Evolutionary conservation across 2,329 filamentous ascomycete species (phyloP), one percentile per base, ranked within the genome.

Genomic region (Chaetomiaceae sp.): DNA sequence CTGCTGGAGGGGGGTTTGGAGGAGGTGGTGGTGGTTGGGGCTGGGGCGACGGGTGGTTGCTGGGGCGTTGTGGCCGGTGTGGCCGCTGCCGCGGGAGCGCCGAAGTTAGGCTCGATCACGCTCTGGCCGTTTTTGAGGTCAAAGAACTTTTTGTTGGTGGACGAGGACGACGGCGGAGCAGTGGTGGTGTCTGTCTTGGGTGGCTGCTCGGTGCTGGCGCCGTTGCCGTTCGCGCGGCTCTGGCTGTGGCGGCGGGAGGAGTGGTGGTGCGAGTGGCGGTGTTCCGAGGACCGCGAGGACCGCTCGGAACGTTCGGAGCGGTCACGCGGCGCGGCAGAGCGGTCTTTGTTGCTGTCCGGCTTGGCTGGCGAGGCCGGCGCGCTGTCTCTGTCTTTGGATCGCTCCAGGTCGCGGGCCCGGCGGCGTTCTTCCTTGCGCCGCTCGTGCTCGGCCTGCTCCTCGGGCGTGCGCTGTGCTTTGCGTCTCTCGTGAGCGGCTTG

Each of bases 371-470:
- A 57, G 38, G 39, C 48, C 5, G 56, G 51, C 5, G 50, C 57
- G 51, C 38, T 35, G n/a, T 58, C 54, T 38, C 44, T 60, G 47
- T 51, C 57, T 46, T 54, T 60, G 25, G 25, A 27, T 5, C 25
- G 25, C 50, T 60, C 60, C 5, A 52, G 51, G 45, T 67, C 66
- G 30, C 56, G 59, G 14, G 64, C 64, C 38, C 66, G 71, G 23
- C 73, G 72, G 54, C 78, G 71, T 57, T 78, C 75, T 45, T 70
- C 71, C 62, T 73, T 78, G 52, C 72, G 71, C 55, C 62, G 72
- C 2, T 80, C 76, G 48, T 77, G 73, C 2, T 70, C 73, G 14
- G 69, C 73, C 53, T 76, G 25, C 25, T 27, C 25, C 55, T 78
- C 75, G 2, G 69, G 65, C 3, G 72, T 75, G 50, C 74, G 70